phyloP scores from a whole-genome alignment of 192 early-diverging fungal genomes.

The Linnemannia elongata region DNA sequence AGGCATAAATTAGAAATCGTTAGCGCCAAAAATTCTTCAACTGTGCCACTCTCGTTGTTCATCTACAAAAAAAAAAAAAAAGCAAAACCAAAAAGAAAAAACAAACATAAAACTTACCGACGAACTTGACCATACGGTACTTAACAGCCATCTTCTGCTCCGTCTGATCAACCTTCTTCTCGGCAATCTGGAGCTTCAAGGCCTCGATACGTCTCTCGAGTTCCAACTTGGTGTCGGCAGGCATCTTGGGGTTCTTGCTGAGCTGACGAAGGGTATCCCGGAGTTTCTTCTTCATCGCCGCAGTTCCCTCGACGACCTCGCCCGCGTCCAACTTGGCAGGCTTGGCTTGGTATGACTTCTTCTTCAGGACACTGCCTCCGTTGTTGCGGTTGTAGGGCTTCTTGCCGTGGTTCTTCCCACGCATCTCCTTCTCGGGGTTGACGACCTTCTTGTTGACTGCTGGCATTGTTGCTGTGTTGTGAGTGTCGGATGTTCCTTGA shows the following conservation, averaged over 20 bases:
- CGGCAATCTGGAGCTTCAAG: slow-evolving; percentile 57
- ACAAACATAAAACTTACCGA: slow-evolving; percentile 54
- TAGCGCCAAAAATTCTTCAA: background rate
- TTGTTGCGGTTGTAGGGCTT: slow-evolving; percentile 45
- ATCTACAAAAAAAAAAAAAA: background rate
- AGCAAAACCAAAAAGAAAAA: background rate
- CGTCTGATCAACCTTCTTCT: slow-evolving; percentile 56
- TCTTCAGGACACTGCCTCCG: slow-evolving; percentile 13
- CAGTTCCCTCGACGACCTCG: slow-evolving; percentile 43
- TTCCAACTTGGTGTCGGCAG: slow-evolving; percentile 55
- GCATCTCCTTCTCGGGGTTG: slow-evolving; percentile 56
- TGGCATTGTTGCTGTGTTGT: slow-evolving; percentile 19
- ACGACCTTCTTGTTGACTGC: slow-evolving; percentile 46
- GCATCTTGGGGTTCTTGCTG: slow-evolving; percentile 45
- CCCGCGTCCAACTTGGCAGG: slow-evolving; percentile 39
- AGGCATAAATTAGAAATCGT: background rate
- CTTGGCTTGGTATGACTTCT: slow-evolving; percentile 53
- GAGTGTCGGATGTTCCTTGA: background rate
- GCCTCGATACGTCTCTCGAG: slow-evolving; percentile 58
- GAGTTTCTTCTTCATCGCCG: slow-evolving; percentile 62
- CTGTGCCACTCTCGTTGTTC: background rate
- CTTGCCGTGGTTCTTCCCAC: slow-evolving; percentile 19
- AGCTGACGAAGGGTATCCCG: slow-evolving; percentile 55
- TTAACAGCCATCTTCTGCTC: slow-evolving; percentile 60
- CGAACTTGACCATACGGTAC: slow-evolving; percentile 64